These are phyloP conservation scores for Ceratocystis albifundus DNA, from an alignment of 2,329 filamentous ascomycete genomes.

Conservation along the genomic window DNA sequence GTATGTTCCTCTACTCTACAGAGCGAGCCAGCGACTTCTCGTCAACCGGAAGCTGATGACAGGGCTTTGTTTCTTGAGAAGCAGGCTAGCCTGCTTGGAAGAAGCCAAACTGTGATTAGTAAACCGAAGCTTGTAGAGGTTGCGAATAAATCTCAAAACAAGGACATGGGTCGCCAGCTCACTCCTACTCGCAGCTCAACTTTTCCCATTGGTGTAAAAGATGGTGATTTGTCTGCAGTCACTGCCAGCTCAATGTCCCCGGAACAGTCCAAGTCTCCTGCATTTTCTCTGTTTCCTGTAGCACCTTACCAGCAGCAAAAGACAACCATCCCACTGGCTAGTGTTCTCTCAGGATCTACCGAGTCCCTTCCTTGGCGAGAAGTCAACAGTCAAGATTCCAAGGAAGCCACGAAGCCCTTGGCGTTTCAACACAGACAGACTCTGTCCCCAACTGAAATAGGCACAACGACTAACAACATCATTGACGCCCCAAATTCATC, in stretches of 20 bases:
- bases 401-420: background rate
- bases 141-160: constrained; percentile 17
- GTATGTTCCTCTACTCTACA: constrained; percentile 9
- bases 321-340: background rate
- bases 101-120: constrained; percentile 48
- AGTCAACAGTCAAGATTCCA: background rate
- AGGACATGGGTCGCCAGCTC: constrained; percentile 11
- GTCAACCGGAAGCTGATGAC: background rate
- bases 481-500: background rate
- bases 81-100: constrained; percentile 38
- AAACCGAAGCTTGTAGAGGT: constrained; percentile 31
- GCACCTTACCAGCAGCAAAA: constrained; percentile 26
- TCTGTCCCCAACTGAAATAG: background rate
- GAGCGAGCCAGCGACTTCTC: background rate
- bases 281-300: constrained; percentile 37
- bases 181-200: constrained; percentile 21
- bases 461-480: background rate
- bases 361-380: constrained; percentile 1
- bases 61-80: constrained; percentile 24
- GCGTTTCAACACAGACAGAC: background rate
- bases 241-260: background rate
- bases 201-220: constrained; percentile 15
- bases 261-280: constrained; percentile 32
- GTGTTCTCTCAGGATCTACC: background rate
- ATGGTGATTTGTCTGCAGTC: background rate